phyloP scores from a whole-genome alignment of 495 filamentous ascomycete genomes.

The Chaetomium fimeti region DNA sequence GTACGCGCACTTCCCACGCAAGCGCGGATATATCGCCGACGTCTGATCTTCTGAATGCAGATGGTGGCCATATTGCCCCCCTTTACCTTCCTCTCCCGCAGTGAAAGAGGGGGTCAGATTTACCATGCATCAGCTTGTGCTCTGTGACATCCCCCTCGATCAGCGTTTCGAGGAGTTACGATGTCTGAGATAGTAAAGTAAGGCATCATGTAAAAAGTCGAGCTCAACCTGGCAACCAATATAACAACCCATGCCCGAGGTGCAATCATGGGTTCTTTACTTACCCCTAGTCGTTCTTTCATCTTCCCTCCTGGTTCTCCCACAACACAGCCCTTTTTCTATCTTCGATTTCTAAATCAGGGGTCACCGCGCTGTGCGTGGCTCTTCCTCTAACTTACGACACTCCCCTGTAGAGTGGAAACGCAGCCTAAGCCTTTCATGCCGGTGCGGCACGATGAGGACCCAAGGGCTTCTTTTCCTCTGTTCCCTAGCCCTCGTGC shows the following conservation, averaged over 20 bases:
- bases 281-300: neutral
- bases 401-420: neutral
- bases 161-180: neutral
- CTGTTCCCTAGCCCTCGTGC: slow-evolving; percentile 22
- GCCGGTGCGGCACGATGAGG: slow-evolving; percentile 22
- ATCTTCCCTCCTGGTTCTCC: neutral
- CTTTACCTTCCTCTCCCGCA: neutral
- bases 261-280: no score
- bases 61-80: no score
- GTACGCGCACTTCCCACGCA: neutral
- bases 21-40: neutral
- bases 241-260: neutral
- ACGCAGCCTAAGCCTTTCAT: slow-evolving; percentile 10
- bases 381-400: neutral
- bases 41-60: neutral
- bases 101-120: neutral
- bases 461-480: slow-evolving; percentile 22
- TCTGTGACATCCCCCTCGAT: neutral
- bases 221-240: neutral
- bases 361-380: slow-evolving; percentile 1
- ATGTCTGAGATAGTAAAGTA: neutral
- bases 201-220: neutral
- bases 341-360: neutral
- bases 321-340: neutral
- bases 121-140: neutral